Conservation (phyloP, 2,329 filamentous ascomycete genomes). For the Phyllosticta paracitricarpa region DNA sequence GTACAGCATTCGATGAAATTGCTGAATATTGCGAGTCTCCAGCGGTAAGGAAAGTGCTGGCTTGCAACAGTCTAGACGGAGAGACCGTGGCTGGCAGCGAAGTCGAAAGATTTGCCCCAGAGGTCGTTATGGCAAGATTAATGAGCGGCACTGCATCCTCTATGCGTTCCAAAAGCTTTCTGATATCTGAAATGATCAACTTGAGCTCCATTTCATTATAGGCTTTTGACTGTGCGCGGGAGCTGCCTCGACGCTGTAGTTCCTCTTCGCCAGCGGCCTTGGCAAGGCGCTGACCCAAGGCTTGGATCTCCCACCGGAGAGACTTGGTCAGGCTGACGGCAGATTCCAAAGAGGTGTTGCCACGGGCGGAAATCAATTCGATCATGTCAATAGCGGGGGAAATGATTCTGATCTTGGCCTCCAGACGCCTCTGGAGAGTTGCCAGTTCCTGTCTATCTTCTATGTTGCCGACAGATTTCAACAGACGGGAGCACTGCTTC, state of each 20-base stretch:
- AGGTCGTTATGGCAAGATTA: conserved; percentile 88
- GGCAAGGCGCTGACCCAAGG: conserved; percentile 65
- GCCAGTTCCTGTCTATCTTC: conserved; percentile 59
- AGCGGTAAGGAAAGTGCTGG: conserved; percentile 79
- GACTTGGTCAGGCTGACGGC: conserved; percentile 74
- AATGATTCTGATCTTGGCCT: conserved; percentile 85
- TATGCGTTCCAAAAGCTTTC: conserved; percentile 62
- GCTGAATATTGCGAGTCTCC: conserved; percentile 75
- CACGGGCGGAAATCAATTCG: conserved; percentile 70
- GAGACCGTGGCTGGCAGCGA: conserved; percentile 74
- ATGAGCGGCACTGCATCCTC: conserved; percentile 87
- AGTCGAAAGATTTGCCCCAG: conserved; percentile 76
- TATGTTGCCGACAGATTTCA: neutral
- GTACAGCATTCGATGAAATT: conserved; percentile 53
- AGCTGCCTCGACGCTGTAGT: conserved; percentile 33
- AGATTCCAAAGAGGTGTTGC: conserved; percentile 74
- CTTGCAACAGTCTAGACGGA: conserved; percentile 81
- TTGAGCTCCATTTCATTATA: conserved; percentile 56
- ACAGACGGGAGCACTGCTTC: conserved; percentile 63
- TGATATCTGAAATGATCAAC: conserved; percentile 65
- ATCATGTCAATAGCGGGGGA: conserved; percentile 88
- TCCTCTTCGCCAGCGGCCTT: conserved; percentile 58
- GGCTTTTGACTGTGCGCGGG: conserved; percentile 40
- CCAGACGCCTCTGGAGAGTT: conserved; percentile 60
- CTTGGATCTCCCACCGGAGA: conserved; percentile 72